Base-by-base conservation (phyloP, 257 asterid species). In the Sherardia arvensis region DNA sequence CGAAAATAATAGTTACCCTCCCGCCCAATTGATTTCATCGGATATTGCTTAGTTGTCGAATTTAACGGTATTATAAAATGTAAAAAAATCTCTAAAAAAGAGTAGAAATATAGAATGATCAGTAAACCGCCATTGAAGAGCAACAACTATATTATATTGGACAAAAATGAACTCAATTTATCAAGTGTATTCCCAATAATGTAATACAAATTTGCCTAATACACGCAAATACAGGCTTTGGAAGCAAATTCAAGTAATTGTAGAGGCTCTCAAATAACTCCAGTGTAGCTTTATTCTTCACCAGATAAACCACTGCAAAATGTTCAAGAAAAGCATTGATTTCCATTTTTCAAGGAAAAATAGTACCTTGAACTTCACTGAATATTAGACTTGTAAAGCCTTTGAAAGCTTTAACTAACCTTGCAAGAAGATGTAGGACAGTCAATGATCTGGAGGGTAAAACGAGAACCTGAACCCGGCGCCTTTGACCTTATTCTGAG, bases 401-500 rank as follows among this genome's bases (percentile, higher is more conserved):
- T 14, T 43, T 12, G n/a, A 55, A 12, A 28, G 4, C 23, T 28
- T 17, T 30, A 0, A 59, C 69, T 15, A 25, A 66, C 64, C 70
- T 55, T 1, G 29, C 21, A 18, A 66, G 70, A 60, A 11, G 17
- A 6, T 45, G 34, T 1, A 11, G 8, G n/a, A 20, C 60, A 18
- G 28, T 71, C 66, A 64, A n/a, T 28, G 45, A 53, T 70, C 66
- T 14, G 75, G 75, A 66, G 79, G 79, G 58, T 65, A 56, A 9
- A 74, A 58, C 8, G 66, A 55, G 23, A 74, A 65, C 30, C 66
- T 69, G 29, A 74, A 70, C 22, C 51, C 59, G 0, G 68, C 68
- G 4, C 51, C 64, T n/a, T 20, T 65, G 62, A 17, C 57, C 32
- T 27, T 36, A 3, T 61, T 33, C 53, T 60, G 25, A 28, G 63